Percentiles rank a stretch among this genome's conserved stretches.
phyloP scores from a whole-genome alignment of 2,329 filamentous ascomycete genomes.

The Iodosphaeria phyllophila region DNA sequence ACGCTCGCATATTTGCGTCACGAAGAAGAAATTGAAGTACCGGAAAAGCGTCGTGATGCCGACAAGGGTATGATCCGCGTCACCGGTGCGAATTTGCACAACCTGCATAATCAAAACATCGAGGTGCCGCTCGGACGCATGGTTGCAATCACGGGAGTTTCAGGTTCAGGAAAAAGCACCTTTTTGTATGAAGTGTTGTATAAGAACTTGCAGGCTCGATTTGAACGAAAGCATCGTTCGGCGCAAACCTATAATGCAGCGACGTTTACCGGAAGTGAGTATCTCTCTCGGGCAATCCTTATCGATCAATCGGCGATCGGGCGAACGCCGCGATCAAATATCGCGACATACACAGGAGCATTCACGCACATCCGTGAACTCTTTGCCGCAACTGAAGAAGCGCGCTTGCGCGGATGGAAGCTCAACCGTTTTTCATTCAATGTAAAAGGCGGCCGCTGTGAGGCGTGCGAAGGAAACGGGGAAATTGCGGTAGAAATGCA shows the following conservation, averaged over 20 bases:
- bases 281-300: not conserved
- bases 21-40: not conserved
- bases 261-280: not conserved
- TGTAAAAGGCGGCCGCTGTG: not conserved
- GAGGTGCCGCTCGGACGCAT: not conserved
- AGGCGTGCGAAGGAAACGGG: not conserved
- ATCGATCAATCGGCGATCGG: not conserved
- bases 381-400: not conserved
- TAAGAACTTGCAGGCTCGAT: too few species aligned
- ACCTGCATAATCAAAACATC: not conserved
- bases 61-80: not conserved
- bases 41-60: not conserved
- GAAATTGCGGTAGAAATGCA: not conserved
- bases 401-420: not conserved
- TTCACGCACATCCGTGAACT: not conserved
- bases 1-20: not conserved
- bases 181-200: not conserved
- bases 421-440: not conserved
- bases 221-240: too few species aligned
- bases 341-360: not conserved
- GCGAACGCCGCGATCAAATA: not conserved
- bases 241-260: too few species aligned
- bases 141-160: not conserved
- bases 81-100: not conserved
- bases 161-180: not conserved